phyloP scores from a whole-genome alignment of 208 protist genomes.

The Leptomonas seymouri region DNA sequence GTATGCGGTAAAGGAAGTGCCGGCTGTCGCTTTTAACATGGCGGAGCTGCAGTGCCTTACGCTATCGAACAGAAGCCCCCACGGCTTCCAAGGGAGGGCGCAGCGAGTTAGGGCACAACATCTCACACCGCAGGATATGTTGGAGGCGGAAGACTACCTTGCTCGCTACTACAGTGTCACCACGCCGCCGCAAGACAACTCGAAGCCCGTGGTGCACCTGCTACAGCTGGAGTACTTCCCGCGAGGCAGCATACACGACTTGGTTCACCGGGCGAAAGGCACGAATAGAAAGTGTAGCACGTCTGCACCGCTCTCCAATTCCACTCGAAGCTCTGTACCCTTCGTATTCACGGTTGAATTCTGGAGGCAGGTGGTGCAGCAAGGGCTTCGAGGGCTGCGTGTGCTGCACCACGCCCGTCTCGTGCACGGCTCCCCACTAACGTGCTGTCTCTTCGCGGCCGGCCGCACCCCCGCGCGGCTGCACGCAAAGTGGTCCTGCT shows the following conservation, averaged over 20 bases:
- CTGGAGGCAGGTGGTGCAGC: conserved; percentile 40
- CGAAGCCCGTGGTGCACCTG: conserved; percentile 37
- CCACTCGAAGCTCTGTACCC: no score
- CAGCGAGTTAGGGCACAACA: not conserved
- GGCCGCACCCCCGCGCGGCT: conserved; percentile 15
- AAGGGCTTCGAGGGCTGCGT: conserved; percentile 48
- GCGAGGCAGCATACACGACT: conserved; percentile 53
- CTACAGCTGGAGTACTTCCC: conserved; percentile 78
- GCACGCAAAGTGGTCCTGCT: conserved; percentile 58
- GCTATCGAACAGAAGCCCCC: conserved; percentile 8
- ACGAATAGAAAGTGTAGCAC: not conserved
- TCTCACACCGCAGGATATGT: conserved; percentile 11
- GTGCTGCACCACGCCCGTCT: conserved; percentile 46
- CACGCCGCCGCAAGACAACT: conserved; percentile 19
- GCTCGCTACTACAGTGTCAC: conserved; percentile 51
- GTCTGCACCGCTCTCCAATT: no score
- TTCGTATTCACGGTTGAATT: conserved; percentile 6
- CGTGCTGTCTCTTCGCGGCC: conserved; percentile 45
- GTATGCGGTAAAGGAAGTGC: conserved; percentile 74
- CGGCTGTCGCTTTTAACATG: conserved; percentile 20
- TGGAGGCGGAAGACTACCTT: conserved; percentile 41
- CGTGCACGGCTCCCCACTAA: conserved; percentile 64
- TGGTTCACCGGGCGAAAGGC: conserved; percentile 1
- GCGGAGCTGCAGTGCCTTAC: conserved; percentile 22
- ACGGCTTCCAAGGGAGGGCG: not conserved